Evolutionary conservation across 805 yeast genomes (phyloP), one percentile per base, ranked within the genome.

Genomic region (Ogataea pini): DNA sequence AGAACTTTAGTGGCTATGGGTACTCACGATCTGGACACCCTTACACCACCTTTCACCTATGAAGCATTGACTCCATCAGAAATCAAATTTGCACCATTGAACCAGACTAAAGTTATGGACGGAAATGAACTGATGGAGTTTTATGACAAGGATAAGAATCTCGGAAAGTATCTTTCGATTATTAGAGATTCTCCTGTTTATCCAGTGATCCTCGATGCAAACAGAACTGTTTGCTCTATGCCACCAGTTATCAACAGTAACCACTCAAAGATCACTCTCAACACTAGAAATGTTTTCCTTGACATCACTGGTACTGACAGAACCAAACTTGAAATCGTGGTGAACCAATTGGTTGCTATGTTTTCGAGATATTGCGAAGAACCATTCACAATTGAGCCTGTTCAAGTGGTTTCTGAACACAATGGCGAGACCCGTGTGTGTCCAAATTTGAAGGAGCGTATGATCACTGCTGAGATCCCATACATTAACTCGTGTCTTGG

Each of bases 1-100:
- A 88, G 99, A 79, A 85, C 96, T 28, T 79, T 94, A 59, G 99
- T 94, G 48, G 98, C 99, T 43, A 90, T 92, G 78, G 99, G 99
- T 62, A 94, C 99, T 46, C 99, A 94, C 65, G 98, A 94, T 70
- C 76, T 85, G 53, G 96, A 89, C 67, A 80, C 86, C 41, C 72
- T 92, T 57, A 67, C 78, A 22, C 95, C 96, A 50, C 68, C 68
- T 19, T 89, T 94, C 73, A 80, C 89, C 47, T 94, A 89, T 74
- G 89, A 85, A 64, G 97, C 94, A 36, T 72, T 86, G 56, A 75
- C 82, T 46, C 97, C 97, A 49, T 72, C 78, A 56, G 90, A 87
- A 38, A 76, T 94, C 67, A 75, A 79, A 52, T 91, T 87, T 59
- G 72, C 73, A 42, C 96, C 96, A 44, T 77, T 87, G 62, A 86